A percentile compares a stretch with the other conserved stretches of the same genome.
phyloP scores from a whole-genome alignment of 441 rosid genomes.

The Mallotus repandus region DNA sequence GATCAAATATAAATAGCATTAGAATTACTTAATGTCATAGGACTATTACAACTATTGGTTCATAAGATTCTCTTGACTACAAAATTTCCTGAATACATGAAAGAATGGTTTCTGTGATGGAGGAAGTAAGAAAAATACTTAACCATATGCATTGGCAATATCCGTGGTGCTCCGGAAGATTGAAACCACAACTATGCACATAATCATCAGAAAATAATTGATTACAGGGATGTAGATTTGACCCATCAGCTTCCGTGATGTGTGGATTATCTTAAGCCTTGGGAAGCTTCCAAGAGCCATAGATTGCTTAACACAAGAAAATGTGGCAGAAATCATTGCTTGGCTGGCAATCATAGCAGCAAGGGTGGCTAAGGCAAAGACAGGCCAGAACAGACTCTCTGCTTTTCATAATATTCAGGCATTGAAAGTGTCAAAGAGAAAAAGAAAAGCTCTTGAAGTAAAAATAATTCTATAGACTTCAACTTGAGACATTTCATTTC shows the following conservation, averaged over 20 bases:
- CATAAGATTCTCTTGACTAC: background rate
- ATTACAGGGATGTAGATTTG: constrained; percentile 89
- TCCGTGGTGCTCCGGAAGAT: constrained; percentile 82
- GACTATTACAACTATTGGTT: background rate
- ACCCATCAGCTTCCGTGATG: constrained; percentile 81
- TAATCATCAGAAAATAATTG: constrained; percentile 89
- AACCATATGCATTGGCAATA: constrained; percentile 98
- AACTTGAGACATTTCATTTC: no score
- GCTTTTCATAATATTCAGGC: constrained; percentile 33
- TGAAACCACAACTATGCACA: constrained; percentile 85
- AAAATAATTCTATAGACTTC: no score
- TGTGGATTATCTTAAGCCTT: constrained; percentile 87
- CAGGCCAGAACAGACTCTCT: constrained; percentile 89
- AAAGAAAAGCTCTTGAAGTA: constrained; percentile 1
- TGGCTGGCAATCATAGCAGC: constrained; percentile 99
- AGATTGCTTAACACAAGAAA: constrained; percentile 90
- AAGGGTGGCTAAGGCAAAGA: constrained; percentile 70
- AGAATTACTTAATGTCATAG: constrained; percentile 1
- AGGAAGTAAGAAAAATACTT: constrained; percentile 26
- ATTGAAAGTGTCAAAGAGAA: constrained; percentile 12
- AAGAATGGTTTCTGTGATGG: constrained; percentile 3
- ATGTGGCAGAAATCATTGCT: constrained; percentile 99
- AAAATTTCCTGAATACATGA: constrained; percentile 2
- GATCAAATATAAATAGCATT: constrained; percentile 12
- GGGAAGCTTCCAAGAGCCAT: constrained; percentile 99